Base-by-base conservation (phyloP, 768 basidiomycete genomes). In the Xerocomus brunneocitrinus region DNA sequence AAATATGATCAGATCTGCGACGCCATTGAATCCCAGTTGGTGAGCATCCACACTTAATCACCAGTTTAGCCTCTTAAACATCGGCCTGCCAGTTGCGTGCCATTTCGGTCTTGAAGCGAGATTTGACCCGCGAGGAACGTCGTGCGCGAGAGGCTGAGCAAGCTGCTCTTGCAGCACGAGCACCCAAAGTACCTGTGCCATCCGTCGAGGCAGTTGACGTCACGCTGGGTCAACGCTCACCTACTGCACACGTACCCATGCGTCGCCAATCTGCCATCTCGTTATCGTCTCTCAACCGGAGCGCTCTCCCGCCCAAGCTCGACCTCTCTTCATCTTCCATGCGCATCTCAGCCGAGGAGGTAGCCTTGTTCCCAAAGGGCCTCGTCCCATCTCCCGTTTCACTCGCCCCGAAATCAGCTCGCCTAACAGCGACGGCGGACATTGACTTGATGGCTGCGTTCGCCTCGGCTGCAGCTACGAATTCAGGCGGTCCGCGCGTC, bases 1-100 rank as follows among this genome's bases (percentile, higher is more conserved):
- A 85, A 80, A 62, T 91, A 86, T 59, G 88, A 91, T 62, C 87
- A 89, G 60, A 57, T 90, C 5, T 89, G 87, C 61, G 90, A 92
- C 63, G 74, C 82, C 2, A 81, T 92, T 47, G 90, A 91, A 66
- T 78, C 82, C 38, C 81, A 83, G 49, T 60, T 92, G 58, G 89
- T 83, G 67, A 67, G 83, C 70, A 40, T 36, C 31, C 41, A n/a
- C 44, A 31, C 25, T 27, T 36, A 39, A 5, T 45, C 34, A 47
- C 42, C n/a, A 53, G 13, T 14, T 10, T 31, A 35, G 38, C 27
- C 43, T 46, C 47, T 43, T 31, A 42, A 52, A 22, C 39, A 32
- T 28, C 19, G n/a, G n/a, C 31, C 22, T 46, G 19, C 51, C 34
- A 92, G 89, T 74, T 84, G 50, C 83, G 81, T 53, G 84, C 89